phyloP scores from a whole-genome alignment of 176 grass and related monocot species.

The Bonia amplexicaulis region DNA sequence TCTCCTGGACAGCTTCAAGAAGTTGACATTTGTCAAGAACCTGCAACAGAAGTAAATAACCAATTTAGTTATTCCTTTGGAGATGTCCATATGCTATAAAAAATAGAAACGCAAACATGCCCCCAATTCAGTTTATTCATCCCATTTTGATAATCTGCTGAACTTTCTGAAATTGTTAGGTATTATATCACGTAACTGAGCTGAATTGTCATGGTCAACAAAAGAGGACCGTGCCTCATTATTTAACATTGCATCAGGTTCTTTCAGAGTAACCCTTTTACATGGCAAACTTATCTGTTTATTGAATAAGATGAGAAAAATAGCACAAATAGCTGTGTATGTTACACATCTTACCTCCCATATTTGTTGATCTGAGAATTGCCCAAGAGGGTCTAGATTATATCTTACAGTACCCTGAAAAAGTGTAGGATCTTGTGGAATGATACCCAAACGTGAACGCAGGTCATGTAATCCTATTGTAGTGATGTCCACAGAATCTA shows the following conservation, averaged over 20 bases:
- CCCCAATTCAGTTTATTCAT: neutral
- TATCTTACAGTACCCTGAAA: conserved; percentile 84
- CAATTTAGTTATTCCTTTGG: neutral
- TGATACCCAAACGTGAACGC: conserved; percentile 82
- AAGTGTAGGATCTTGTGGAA: conserved; percentile 94
- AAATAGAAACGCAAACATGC: neutral
- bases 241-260: conserved; percentile 6
- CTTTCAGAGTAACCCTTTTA: neutral
- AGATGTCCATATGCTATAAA: neutral
- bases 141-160: neutral
- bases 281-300: conserved; percentile 1
- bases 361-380: conserved; percentile 70
- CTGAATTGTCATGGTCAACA: neutral
- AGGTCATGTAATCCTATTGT: conserved; percentile 80
- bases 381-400: conserved; percentile 71
- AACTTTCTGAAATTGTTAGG: neutral
- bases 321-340: neutral
- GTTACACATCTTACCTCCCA: conserved; percentile 60
- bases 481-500: conserved; percentile 63
- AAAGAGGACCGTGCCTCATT: neutral
- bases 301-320: neutral
- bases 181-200: neutral
- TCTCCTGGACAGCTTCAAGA: conserved; percentile 75
- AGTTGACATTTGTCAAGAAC: conserved; percentile 92
- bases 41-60: conserved; percentile 27